Evolutionary conservation across 2,329 filamentous ascomycete genomes (phyloP).

Genomic region (Periconia sp.): DNA sequence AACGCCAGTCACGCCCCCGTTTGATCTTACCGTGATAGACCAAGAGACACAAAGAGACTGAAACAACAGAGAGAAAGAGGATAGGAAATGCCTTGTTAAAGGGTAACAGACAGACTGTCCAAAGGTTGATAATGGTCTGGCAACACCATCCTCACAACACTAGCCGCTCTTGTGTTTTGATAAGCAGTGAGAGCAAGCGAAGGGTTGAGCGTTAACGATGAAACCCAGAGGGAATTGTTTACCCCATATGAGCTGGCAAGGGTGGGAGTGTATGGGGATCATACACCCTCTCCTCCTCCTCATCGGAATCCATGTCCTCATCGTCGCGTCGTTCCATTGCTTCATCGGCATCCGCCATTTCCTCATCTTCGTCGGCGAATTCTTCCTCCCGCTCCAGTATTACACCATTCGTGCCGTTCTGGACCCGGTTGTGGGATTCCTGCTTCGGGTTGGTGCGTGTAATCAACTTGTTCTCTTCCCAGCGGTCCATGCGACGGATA

Average conservation of each 20-base stretch:
- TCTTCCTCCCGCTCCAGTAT: slow-evolving; percentile 30
- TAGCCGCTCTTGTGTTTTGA: too few species aligned
- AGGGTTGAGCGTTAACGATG: too few species aligned
- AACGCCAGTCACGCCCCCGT: not conserved
- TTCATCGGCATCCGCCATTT: slow-evolving; percentile 29
- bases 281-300: slow-evolving; percentile 35
- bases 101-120: not conserved
- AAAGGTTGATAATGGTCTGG: not conserved
- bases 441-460: slow-evolving; percentile 26
- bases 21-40: not conserved
- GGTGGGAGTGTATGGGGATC: slow-evolving; percentile 16
- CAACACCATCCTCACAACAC: not conserved
- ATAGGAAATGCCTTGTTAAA: not conserved
- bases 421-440: slow-evolving; percentile 10
- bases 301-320: slow-evolving; percentile 29
- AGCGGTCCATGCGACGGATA: slow-evolving; percentile 67
- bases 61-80: too few species aligned
- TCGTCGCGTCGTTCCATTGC: slow-evolving; percentile 31
- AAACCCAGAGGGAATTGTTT: not conserved
- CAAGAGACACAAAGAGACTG: too few species aligned
- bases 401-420: slow-evolving; percentile 15
- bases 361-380: slow-evolving; percentile 28
- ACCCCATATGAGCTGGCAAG: not conserved
- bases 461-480: slow-evolving; percentile 55
- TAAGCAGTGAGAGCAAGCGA: too few species aligned